Conservation (phyloP, 2,329 filamentous ascomycete genomes). For the Samsoniella hepiali region DNA sequence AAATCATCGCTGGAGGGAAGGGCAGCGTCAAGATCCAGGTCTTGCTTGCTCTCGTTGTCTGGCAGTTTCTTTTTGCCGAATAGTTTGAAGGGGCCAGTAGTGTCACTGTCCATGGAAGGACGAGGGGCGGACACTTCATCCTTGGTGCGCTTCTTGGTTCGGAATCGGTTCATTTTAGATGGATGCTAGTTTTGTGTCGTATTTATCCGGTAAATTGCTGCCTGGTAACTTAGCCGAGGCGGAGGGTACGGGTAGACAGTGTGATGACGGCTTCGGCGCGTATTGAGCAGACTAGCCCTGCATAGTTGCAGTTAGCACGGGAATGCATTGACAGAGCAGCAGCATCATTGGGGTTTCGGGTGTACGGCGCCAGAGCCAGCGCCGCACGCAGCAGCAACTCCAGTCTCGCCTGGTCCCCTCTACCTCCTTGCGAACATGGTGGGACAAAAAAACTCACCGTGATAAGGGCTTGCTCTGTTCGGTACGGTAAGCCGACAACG, state of each 20-base stretch:
- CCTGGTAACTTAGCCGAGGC: neutral
- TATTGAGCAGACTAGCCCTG: neutral
- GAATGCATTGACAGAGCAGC: neutral
- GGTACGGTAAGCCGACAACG: slow-evolving; percentile 3
- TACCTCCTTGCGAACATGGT: neutral
- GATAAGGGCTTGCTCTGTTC: neutral
- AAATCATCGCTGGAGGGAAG: slow-evolving; percentile 86
- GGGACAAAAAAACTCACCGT: neutral
- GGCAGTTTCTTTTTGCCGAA: slow-evolving; percentile 57
- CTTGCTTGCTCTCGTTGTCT: slow-evolving; percentile 57
- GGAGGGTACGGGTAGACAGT: neutral
- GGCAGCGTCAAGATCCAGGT: slow-evolving; percentile 69
- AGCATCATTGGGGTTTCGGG: neutral
- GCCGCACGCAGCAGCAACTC: neutral
- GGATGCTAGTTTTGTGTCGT: neutral
- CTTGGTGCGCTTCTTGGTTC: slow-evolving; percentile 67
- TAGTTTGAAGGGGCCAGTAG: slow-evolving; percentile 49
- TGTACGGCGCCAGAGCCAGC: neutral
- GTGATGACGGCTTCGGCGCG: neutral
- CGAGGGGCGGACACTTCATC: slow-evolving; percentile 49
- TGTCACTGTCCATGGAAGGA: slow-evolving; percentile 54
- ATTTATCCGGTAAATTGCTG: neutral
- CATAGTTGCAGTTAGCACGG: neutral
- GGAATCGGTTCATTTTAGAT: slow-evolving; percentile 69
- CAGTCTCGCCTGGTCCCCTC: neutral